These are phyloP conservation scores for Stropharia rugosoannulata DNA, from an alignment of 768 basidiomycete genomes.

Conservation along the genomic window DNA sequence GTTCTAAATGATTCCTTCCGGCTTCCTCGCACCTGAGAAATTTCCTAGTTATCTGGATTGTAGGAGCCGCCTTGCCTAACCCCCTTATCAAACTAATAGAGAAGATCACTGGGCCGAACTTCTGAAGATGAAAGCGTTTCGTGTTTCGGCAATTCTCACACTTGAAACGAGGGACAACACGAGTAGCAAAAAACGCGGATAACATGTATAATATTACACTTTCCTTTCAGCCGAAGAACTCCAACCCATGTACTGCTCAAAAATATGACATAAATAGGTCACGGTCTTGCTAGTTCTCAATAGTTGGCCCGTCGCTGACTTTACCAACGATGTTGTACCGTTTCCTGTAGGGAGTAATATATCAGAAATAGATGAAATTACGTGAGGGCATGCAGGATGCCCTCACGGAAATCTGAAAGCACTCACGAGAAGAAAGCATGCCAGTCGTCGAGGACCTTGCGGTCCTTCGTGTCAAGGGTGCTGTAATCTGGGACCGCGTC, in stretches of 20 bases:
- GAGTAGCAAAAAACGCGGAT: background rate
- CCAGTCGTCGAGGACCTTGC: constrained; percentile 88
- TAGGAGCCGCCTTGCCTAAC: too few species aligned
- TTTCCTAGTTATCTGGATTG: too few species aligned
- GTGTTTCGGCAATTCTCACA: too few species aligned
- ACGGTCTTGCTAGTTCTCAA: background rate
- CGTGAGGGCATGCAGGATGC: background rate
- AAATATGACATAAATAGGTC: background rate
- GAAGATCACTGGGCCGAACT: too few species aligned
- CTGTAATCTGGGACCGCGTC: constrained; percentile 91
- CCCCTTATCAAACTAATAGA: too few species aligned
- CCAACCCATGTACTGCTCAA: background rate
- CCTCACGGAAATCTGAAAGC: background rate
- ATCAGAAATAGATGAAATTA: background rate
- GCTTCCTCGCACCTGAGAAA: too few species aligned
- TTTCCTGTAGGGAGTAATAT: constrained; percentile 45
- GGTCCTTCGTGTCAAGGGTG: constrained; percentile 64
- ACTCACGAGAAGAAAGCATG: constrained; percentile 83
- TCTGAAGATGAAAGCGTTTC: too few species aligned
- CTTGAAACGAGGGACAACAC: background rate
- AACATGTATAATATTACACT: too few species aligned
- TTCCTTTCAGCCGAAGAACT: too few species aligned
- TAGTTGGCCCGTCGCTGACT: constrained; percentile 10
- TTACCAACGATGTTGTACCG: constrained; percentile 76
- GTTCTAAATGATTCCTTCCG: too few species aligned